Conservation (phyloP, 148 eudicot species). For the Hydrangea macrophylla region DNA sequence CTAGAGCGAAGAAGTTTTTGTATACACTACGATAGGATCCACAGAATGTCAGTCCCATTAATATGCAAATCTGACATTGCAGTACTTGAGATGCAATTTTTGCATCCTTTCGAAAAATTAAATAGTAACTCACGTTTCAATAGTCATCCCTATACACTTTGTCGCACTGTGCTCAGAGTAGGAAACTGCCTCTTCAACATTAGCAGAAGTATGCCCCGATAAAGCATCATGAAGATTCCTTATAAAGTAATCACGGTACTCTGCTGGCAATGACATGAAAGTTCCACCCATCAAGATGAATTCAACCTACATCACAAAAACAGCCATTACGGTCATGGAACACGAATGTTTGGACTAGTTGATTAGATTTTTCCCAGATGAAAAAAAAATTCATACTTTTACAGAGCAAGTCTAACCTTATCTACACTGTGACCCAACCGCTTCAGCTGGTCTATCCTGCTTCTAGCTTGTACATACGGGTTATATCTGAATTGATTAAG, state of each 20-base stretch:
- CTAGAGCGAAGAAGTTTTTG: too few relatives aligned
- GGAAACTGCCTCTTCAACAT: slow-evolving; percentile 95
- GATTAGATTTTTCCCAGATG: not conserved
- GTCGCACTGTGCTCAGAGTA: slow-evolving; percentile 93
- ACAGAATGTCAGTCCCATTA: not conserved
- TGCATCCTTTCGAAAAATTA: not conserved
- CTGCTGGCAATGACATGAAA: slow-evolving; percentile 95
- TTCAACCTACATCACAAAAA: slow-evolving; percentile 53
- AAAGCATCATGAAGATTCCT: slow-evolving; percentile 98
- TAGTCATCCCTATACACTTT: slow-evolving; percentile 99
- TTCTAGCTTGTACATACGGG: slow-evolving; percentile 95
- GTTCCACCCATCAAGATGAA: slow-evolving; percentile 99
- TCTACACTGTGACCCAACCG: slow-evolving; percentile 97
- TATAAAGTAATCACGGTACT: slow-evolving; percentile 85
- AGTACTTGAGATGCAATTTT: not conserved
- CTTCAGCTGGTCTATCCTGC: slow-evolving; percentile 98
- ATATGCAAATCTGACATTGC: not conserved
- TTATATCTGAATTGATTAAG: slow-evolving; percentile 62
- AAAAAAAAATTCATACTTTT: not conserved
- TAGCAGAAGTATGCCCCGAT: slow-evolving; percentile 96
- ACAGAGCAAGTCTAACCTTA: slow-evolving; percentile 38
- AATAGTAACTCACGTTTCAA: slow-evolving; percentile 78
- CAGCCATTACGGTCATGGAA: not conserved
- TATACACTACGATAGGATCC: not conserved
- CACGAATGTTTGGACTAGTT: not conserved